Percentiles rank a stretch among this genome's conserved stretches.
Conservation (phyloP, 768 basidiomycete genomes). For the Coprinellus micaceus region DNA sequence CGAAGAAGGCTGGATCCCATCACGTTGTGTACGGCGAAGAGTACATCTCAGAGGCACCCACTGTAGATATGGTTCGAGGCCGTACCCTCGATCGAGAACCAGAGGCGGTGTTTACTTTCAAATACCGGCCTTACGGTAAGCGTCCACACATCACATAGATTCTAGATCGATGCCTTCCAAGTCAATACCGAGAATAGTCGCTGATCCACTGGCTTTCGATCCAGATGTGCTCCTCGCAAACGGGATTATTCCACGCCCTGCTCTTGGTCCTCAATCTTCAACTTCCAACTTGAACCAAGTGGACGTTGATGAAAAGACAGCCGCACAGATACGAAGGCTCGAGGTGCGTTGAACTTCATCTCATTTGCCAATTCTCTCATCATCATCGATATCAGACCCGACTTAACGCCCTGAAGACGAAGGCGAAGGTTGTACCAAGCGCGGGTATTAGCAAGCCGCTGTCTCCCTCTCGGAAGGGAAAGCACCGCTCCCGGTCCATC, state of each 20-base stretch:
- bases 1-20: constrained; percentile 32
- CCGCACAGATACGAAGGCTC: not conserved
- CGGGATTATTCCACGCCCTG: constrained; percentile 3
- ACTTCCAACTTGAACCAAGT: not conserved
- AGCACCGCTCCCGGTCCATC: not conserved
- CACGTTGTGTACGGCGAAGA: constrained; percentile 31
- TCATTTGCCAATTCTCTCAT: not conserved
- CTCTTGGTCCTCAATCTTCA: constrained; percentile 12
- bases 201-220: not conserved
- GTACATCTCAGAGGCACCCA: constrained; percentile 25
- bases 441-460: not conserved
- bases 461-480: not conserved
- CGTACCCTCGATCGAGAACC: constrained; percentile 21
- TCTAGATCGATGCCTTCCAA: constrained; percentile 14
- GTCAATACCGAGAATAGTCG: not conserved
- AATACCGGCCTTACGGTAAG: constrained; percentile 33
- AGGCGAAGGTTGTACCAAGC: not conserved
- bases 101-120: constrained; percentile 28
- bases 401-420: not conserved
- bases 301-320: not conserved
- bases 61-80: constrained; percentile 28
- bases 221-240: constrained; percentile 11
- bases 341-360: not conserved
- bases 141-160: constrained; percentile 23
- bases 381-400: not conserved